Evolutionary conservation across 108 stramenopile species (phyloP).

Genomic region (Mayamaea pseudoterrestris): DNA sequence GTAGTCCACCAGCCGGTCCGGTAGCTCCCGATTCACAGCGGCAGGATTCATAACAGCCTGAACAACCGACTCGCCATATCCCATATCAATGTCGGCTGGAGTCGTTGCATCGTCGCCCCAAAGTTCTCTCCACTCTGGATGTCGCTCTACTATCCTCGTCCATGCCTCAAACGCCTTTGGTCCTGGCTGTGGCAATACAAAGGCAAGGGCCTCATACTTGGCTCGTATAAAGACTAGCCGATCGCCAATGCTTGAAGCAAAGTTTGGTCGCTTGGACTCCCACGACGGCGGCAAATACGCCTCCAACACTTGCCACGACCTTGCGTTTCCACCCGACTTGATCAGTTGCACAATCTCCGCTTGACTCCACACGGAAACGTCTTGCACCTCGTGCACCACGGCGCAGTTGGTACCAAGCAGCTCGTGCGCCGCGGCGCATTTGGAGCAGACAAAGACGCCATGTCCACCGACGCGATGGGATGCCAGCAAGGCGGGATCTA

Average conservation of each 20-base stretch:
- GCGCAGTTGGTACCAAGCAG: conserved; percentile 19
- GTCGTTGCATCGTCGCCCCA: background rate
- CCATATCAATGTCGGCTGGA: too few species aligned
- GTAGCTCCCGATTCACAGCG: too few species aligned
- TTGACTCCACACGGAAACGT: conserved; percentile 14
- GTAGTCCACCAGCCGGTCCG: conserved; percentile 46
- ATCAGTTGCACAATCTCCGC: conserved; percentile 16
- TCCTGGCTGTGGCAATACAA: conserved; percentile 37
- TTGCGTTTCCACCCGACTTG: conserved; percentile 23
- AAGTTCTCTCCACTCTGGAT: conserved; percentile 6
- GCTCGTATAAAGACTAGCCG: conserved; percentile 36
- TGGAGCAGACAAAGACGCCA: conserved; percentile 44
- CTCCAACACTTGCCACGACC: conserved; percentile 30
- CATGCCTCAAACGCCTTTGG: conserved; percentile 19
- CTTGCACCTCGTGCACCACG: conserved; percentile 22
- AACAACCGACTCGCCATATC: too few species aligned
- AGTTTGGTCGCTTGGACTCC: conserved; percentile 18
- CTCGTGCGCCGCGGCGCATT: conserved; percentile 36
- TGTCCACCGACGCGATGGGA: conserved; percentile 24
- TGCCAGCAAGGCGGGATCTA: conserved; percentile 21
- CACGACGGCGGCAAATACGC: conserved; percentile 27
- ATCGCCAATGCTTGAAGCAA: conserved; percentile 13
- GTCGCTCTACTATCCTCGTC: conserved; percentile 15
- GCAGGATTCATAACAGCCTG: too few species aligned
- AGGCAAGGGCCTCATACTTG: conserved; percentile 47